phyloP scores from a whole-genome alignment of 768 basidiomycete genomes.

The Tricholoma saponaceum region DNA sequence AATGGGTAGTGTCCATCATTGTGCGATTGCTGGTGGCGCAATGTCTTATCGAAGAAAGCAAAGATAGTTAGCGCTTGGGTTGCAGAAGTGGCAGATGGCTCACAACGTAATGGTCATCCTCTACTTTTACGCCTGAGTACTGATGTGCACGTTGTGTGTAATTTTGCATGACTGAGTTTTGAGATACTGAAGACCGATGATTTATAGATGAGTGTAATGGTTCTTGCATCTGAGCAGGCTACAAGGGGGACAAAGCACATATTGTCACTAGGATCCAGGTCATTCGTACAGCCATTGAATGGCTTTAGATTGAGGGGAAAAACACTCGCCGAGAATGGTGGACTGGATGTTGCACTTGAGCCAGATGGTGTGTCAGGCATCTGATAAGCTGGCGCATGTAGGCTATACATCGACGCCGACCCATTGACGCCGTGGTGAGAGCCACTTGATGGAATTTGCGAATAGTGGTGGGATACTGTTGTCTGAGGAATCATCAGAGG shows the following conservation, averaged over 20 bases:
- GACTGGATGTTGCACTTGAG: conserved; percentile 70
- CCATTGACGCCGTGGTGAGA: conserved; percentile 36
- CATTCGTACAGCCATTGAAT: conserved; percentile 23
- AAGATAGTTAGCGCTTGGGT: not conserved
- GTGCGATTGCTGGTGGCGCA: conserved; percentile 28
- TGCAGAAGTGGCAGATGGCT: conserved; percentile 12
- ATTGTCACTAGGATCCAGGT: conserved; percentile 57
- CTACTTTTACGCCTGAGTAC: conserved; percentile 59
- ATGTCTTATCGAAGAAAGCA: conserved; percentile 14
- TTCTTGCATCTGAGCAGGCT: conserved; percentile 69
- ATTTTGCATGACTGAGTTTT: conserved; percentile 34
- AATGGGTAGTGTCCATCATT: conserved; percentile 41
- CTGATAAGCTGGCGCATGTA: conserved; percentile 57
- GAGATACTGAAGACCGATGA: conserved; percentile 41
- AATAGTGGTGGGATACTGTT: conserved; percentile 49
- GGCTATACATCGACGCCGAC: conserved; percentile 44
- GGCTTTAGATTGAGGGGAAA: conserved; percentile 30
- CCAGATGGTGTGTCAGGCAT: conserved; percentile 70
- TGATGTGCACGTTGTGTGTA: conserved; percentile 42
- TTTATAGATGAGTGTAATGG: conserved; percentile 46
- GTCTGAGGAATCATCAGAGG: conserved; percentile 63
- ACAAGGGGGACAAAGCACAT: conserved; percentile 34
- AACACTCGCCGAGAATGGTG: conserved; percentile 86
- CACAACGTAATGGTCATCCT: conserved; percentile 61
- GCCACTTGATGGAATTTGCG: conserved; percentile 32